Base-by-base conservation (phyloP, 352 stramenopile genomes). In the Phytophthora litchii region DNA sequence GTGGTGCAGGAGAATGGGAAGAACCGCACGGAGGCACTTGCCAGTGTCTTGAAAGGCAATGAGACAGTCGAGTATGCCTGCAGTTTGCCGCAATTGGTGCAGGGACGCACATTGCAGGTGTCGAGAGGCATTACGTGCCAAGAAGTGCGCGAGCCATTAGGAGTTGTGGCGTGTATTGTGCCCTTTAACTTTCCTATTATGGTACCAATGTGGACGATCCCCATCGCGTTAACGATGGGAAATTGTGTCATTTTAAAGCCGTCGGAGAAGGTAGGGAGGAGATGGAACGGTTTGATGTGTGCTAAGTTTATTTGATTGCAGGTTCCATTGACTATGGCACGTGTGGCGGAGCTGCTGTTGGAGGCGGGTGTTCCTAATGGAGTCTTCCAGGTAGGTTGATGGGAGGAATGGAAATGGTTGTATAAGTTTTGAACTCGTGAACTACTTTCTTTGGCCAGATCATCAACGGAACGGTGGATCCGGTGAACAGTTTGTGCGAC, bases 131-230 rank as follows among this genome's bases (percentile, higher is more conserved):
- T 99, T 42, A 96, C 88, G 55, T 99, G 97, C 77, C 77, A 89
- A 12, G 95, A 99, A 72, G 74, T 86, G 35, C 82, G 94, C 20
- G 92, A 98, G 46, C 92, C 97, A 9, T 64, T 99, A 4, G 97
- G 97, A 5, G 80, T 94, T 5, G 89, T 99, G 19, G 94, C 81
- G 0, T 96, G 74, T 45, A 93, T 99, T 64, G 91, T 98, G 21
- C 97, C 97, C 1, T 99, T 99, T 65, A 98, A 98, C 72, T 99
- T 99, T 60, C 97, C 97, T 7, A 94, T 98, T 62, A 99, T 99
- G 91, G 94, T 99, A 5, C 94, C 96, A 11, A 97, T 98, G 84
- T 99, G 97, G 97, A 99, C 96, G 0, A 74, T 98, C 14, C 97
- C 97, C 5, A 99, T 99, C 61, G 96, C 96, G 5, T 72, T 99